Conservation (phyloP, 208 protist genomes). For the Trichomonas vaginalis region DNA sequence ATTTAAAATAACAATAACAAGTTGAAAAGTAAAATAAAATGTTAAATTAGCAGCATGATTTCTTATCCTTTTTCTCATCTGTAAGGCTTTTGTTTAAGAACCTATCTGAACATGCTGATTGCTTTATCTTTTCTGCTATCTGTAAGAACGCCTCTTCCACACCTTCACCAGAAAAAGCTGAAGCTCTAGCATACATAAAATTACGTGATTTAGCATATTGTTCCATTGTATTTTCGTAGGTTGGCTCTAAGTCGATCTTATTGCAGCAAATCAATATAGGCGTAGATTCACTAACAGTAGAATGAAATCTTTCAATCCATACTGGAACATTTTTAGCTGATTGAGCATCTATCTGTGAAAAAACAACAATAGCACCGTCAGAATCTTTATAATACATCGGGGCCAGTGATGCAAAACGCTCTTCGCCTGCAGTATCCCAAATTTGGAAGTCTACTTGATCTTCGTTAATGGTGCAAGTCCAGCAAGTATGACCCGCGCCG, state of each 20-base stretch:
- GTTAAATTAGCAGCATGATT: background rate
- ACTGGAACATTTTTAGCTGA: background rate
- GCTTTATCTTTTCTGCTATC: background rate
- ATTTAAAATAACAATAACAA: too few relatives aligned
- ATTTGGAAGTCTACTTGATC: background rate
- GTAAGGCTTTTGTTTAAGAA: background rate
- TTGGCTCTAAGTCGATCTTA: background rate
- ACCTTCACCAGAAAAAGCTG: background rate
- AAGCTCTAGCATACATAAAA: background rate
- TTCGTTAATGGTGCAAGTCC: background rate
- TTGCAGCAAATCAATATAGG: background rate
- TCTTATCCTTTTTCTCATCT: background rate
- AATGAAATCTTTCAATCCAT: background rate
- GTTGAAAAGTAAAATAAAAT: too few relatives aligned
- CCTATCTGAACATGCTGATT: background rate
- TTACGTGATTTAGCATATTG: background rate
- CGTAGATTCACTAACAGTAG: background rate
- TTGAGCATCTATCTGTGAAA: background rate
- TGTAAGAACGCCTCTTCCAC: background rate
- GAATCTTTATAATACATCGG: background rate
- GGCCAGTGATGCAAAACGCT: background rate
- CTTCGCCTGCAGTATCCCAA: background rate
- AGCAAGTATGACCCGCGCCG: background rate
- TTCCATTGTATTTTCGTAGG: background rate
- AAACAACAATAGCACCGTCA: background rate